Conservation (phyloP, 2,329 filamentous ascomycete genomes). For the Thermoascus crustaceus region DNA sequence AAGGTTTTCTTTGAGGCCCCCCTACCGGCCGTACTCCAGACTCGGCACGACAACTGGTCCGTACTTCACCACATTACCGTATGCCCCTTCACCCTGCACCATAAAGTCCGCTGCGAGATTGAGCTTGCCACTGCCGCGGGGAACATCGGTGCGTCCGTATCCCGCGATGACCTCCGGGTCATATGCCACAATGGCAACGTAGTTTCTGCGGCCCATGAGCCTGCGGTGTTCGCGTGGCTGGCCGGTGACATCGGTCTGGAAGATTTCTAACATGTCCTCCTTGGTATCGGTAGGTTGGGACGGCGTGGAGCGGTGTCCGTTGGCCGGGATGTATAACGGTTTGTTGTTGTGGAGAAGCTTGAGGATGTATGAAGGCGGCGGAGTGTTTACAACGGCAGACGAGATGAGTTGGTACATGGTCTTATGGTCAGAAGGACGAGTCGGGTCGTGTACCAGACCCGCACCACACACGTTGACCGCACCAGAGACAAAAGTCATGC, state of each 20-base stretch:
- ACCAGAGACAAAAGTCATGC: conserved; percentile 95
- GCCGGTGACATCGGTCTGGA: conserved; percentile 88
- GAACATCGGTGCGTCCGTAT: conserved; percentile 27
- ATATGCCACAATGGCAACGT: conserved; percentile 86
- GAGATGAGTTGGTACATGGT: conserved; percentile 99
- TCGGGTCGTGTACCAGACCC: conserved; percentile 86
- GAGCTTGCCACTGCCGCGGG: conserved; percentile 45
- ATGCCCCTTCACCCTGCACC: conserved; percentile 82
- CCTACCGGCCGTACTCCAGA: conserved; percentile 44
- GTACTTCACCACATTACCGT: conserved; percentile 82
- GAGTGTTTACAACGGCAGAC: conserved; percentile 83
- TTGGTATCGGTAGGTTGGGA: conserved; percentile 76
- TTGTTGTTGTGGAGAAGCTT: conserved; percentile 95
- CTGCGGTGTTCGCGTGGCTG: conserved; percentile 73
- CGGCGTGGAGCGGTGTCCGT: conserved; percentile 65
- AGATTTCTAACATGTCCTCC: conserved; percentile 99
- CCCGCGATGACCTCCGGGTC: conserved; percentile 67
- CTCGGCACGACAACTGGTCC: conserved; percentile 92
- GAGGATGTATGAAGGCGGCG: conserved; percentile 74
- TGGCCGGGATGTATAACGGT: conserved; percentile 79
- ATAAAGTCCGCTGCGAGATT: conserved; percentile 94
- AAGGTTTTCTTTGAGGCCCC: background rate
- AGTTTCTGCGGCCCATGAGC: conserved; percentile 88
- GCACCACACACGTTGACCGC: conserved; percentile 84
- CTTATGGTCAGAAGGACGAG: conserved; percentile 87